These are phyloP conservation scores for Dioszegia aurantiaca DNA, from an alignment of 768 basidiomycete genomes.

Conservation along the genomic window DNA sequence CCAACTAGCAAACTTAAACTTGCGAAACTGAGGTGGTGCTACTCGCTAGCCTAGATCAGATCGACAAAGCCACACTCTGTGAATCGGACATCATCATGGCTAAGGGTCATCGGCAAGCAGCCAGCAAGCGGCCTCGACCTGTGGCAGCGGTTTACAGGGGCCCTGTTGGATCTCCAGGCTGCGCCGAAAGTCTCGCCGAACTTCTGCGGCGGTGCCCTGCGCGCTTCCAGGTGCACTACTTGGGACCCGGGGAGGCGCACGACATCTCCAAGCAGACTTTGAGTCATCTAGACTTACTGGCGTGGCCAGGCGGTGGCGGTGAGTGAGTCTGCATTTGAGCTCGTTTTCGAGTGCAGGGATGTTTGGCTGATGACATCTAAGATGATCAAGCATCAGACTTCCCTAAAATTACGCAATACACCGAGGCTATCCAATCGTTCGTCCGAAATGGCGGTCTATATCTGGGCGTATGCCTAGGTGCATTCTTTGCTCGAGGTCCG, in stretches of 20 bases:
- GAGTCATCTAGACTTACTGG: conserved; percentile 3
- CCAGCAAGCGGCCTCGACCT: not conserved
- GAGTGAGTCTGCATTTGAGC: too few relatives aligned
- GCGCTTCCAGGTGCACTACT: conserved; percentile 3
- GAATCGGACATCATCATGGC: too few relatives aligned
- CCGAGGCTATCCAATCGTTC: not conserved
- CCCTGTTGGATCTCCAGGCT: not conserved
- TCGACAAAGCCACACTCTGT: too few relatives aligned
- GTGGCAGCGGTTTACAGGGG: conserved; percentile 2
- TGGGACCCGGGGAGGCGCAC: not conserved
- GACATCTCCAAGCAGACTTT: not conserved
- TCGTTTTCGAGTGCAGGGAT: too few relatives aligned
- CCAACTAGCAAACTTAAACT: too few relatives aligned
- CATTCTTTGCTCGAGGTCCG: conserved; percentile 1
- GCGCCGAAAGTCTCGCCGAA: not conserved
- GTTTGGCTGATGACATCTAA: not conserved
- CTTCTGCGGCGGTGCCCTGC: not conserved
- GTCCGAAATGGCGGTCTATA: conserved; percentile 1
- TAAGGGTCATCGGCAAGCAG: too few relatives aligned
- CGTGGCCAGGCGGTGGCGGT: conserved; percentile 7
- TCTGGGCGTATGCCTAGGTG: conserved; percentile 1
- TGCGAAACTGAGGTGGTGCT: too few relatives aligned
- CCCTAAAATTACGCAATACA: not conserved
- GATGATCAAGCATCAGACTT: not conserved
- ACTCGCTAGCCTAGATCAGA: too few relatives aligned